phyloP scores from a whole-genome alignment of 441 rosid species.

The Daphne laureola region DNA sequence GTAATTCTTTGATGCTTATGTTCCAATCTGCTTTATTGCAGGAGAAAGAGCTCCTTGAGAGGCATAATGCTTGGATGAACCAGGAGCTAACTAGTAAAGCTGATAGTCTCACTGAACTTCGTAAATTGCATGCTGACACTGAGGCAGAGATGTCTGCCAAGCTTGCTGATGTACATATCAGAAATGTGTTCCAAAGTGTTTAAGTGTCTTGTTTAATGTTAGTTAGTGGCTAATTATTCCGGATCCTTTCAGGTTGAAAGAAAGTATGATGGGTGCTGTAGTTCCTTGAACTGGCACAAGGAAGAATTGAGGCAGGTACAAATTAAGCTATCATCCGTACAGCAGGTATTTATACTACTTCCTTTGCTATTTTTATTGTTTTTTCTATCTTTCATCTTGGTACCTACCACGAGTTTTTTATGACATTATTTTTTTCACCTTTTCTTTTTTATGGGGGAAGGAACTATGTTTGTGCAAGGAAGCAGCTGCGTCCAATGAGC shows the following conservation, averaged over 20 bases:
- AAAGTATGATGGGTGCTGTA: conserved; percentile 49
- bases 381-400: conserved; percentile 4
- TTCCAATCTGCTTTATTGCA: conserved; percentile 12
- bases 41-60: conserved; percentile 92
- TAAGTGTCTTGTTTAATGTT: not conserved
- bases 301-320: conserved; percentile 80
- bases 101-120: conserved; percentile 52
- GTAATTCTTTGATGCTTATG: too few species aligned
- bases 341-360: conserved; percentile 41
- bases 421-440: not conserved
- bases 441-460: conserved; percentile 29
- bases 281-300: conserved; percentile 65
- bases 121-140: conserved; percentile 55
- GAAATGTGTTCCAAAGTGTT: not conserved
- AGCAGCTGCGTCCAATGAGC: conserved; percentile 62
- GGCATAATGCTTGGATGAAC: conserved; percentile 88
- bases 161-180: conserved; percentile 55
- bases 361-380: not conserved
- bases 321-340: conserved; percentile 39
- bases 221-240: conserved; percentile 12
- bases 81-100: conserved; percentile 84
- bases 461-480: conserved; percentile 68
- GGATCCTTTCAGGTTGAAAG: conserved; percentile 44
- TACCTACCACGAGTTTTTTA: not conserved
- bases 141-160: conserved; percentile 79